Evolutionary conservation across 305 asterid species (phyloP), one percentile per base, ranked within the genome.

Genomic region (Withania somnifera): DNA sequence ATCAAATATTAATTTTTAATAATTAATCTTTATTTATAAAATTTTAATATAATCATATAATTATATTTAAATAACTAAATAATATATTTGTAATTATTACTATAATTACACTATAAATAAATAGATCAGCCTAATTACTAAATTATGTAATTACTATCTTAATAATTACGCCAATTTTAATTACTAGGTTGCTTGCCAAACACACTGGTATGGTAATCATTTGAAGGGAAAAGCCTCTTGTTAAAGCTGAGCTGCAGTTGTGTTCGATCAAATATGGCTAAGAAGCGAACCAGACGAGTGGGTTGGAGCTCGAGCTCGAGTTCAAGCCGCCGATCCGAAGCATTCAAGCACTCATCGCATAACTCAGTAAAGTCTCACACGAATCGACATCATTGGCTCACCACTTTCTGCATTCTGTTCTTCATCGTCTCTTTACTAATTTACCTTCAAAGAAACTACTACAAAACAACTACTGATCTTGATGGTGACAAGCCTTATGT

Each of bases 231-330:
- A n/a, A 30, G 34, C 66, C 6, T 11, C 36, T 2, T 32, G 11
- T 14, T 5, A 61, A 61, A 28, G 7, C 34, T 34, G 15, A 38
- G 53, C 32, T 8, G 77, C 56, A 53, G 79, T 56, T 79, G 52
- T 56, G 26, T 78, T 8, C 83, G 86, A 24, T 77, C 52, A 67
- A 63, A 81, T 83, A 89, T 87, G 90, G 93, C 90, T 47, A 89
- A 83, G 82, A 84, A 54, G 87, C 85, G 90, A 83, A 89, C 64
- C 20, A 89, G 90, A 36, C 90, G 89, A 56, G 71, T 76, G 32
- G 88, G 76, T 28, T 22, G n/a, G n/a, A n/a, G 14, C 32, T 20
- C 54, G 11, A 68, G 28, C 77, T 26, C n/a, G 19, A 24, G 34
- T 54, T 22, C 78, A 11, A 69, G 54, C 38, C 22, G 8, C 56